A percentile compares a stretch with the other conserved stretches of the same genome.
phyloP scores from a whole-genome alignment of 306 rosid species.

The Lathyrus aphaca region DNA sequence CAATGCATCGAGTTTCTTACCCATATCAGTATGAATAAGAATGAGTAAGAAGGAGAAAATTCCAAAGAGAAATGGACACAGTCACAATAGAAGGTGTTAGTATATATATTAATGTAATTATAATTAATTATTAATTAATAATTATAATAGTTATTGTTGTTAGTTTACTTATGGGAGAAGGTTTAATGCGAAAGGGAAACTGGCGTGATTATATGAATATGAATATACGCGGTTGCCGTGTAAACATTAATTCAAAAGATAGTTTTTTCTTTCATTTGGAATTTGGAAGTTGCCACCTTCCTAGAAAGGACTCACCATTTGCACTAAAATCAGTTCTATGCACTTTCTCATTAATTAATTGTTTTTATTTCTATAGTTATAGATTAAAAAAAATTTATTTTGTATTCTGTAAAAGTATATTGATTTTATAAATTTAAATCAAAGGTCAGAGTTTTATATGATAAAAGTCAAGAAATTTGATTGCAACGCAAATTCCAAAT shows the following conservation, averaged over 20 bases:
- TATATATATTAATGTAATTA: not conserved
- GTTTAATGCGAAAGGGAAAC: not conserved
- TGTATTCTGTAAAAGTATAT: no score
- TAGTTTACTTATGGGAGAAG: slow-evolving; percentile 12
- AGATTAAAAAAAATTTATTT: no score
- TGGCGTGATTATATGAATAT: not conserved
- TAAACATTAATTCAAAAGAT: not conserved
- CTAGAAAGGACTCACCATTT: not conserved
- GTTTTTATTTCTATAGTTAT: no score
- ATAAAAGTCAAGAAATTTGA: no score
- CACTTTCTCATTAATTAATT: no score
- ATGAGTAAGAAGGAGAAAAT: not conserved
- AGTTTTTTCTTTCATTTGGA: not conserved
- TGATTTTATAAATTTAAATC: no score
- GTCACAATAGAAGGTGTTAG: not conserved
- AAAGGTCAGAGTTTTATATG: no score
- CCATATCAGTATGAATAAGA: slow-evolving; percentile 45
- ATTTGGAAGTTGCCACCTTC: slow-evolving; percentile 11
- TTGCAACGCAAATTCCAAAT: no score
- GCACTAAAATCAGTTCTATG: no score
- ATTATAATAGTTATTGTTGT: not conserved
- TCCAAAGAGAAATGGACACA: not conserved
- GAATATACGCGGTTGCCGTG: slow-evolving; percentile 5
- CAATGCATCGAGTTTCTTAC: slow-evolving; percentile 72
- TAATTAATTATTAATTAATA: not conserved